phyloP scores from a whole-genome alignment of 1,284 basidiomycete genomes.

The Cutaneotrichosporon sp. region DNA sequence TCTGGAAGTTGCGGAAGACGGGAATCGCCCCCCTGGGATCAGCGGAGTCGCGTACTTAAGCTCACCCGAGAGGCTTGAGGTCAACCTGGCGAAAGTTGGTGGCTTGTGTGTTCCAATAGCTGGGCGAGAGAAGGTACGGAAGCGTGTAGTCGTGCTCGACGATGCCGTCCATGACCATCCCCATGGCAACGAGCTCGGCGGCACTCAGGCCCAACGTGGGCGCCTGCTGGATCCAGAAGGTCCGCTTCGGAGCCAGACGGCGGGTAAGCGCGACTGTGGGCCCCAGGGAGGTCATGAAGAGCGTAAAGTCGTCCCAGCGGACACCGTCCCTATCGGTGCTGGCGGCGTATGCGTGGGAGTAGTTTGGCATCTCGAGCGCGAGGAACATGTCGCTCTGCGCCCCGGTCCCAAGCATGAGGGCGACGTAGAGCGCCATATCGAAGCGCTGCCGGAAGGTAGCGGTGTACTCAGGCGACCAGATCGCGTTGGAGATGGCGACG shows the following conservation, averaged over 20 bases:
- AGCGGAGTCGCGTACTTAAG: not conserved
- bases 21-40: not conserved
- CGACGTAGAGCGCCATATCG: slow-evolving; percentile 5
- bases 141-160: not conserved
- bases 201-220: slow-evolving; percentile 2
- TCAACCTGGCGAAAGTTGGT: not conserved
- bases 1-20: not conserved
- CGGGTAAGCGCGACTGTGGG: not conserved
- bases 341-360: not conserved
- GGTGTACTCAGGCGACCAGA: not conserved
- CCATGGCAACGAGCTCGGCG: not conserved
- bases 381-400: not conserved
- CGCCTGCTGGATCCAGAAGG: not conserved
- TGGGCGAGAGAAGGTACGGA: not conserved
- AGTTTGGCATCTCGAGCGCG: not conserved
- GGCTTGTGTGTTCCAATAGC: not conserved
- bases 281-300: not conserved
- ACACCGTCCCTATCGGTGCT: not conserved
- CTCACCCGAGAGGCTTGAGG: not conserved
- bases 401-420: slow-evolving; percentile 4
- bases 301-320: slow-evolving; percentile 1
- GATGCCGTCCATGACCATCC: slow-evolving; percentile 1
- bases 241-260: not conserved
- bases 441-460: slow-evolving; percentile 2
- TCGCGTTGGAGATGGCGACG: not conserved